Percentiles rank a stretch among this genome's conserved stretches.
Conservation (phyloP, 192 early-diverging fungal species). For the Backusella parvicylindrica region DNA sequence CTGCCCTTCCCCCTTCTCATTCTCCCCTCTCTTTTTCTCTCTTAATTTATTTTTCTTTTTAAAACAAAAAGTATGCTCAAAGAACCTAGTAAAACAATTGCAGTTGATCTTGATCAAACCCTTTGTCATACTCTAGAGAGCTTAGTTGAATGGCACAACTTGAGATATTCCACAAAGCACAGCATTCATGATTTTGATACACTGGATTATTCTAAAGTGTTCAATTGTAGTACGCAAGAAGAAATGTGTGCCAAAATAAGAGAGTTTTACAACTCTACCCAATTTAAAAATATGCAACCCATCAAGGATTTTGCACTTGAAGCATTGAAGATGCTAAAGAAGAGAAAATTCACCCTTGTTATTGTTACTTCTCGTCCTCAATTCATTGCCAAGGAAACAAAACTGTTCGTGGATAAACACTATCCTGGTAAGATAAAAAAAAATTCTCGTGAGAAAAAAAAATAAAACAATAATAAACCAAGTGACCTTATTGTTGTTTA, state of each 20-base stretch:
- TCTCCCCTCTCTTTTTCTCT: not conserved
- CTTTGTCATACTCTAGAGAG: slow-evolving; percentile 46
- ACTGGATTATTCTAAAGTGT: slow-evolving; percentile 46
- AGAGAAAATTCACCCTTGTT: slow-evolving; percentile 47
- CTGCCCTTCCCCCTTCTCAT: not conserved
- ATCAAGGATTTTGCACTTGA: slow-evolving; percentile 50
- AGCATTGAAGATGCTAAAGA: slow-evolving; percentile 52
- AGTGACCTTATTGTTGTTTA: not conserved
- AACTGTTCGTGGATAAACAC: slow-evolving; percentile 51
- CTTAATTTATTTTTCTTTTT: not conserved
- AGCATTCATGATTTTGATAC: slow-evolving; percentile 45
- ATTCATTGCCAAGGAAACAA: slow-evolving; percentile 52
- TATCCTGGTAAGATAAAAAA: slow-evolving; percentile 42
- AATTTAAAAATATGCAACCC: slow-evolving; percentile 51
- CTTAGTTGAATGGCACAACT: slow-evolving; percentile 54
- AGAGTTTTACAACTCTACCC: slow-evolving; percentile 48
- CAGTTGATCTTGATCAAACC: slow-evolving; percentile 56
- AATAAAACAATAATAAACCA: not conserved
- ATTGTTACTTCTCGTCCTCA: slow-evolving; percentile 60
- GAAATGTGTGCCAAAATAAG: slow-evolving; percentile 52
- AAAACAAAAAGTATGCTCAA: not conserved
- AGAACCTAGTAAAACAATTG: slow-evolving; percentile 27
- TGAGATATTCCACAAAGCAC: slow-evolving; percentile 43
- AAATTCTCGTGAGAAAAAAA: not conserved
- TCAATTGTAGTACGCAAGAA: slow-evolving; percentile 49